Percentiles rank a stretch among this genome's conserved stretches.
Conservation (phyloP, 805 yeast species). For the Saturnispora dispora region DNA sequence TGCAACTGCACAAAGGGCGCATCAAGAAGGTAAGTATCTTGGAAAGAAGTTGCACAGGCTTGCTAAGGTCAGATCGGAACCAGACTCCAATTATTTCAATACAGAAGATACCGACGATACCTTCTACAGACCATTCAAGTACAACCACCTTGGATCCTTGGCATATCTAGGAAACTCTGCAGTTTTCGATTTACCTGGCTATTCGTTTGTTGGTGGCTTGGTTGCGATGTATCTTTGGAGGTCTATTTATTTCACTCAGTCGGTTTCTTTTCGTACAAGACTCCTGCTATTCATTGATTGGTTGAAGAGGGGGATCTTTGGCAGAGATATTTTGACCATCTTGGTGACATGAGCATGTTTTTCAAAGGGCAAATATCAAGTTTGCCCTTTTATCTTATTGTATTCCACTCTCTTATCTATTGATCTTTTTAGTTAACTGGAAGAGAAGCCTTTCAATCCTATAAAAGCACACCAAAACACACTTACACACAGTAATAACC, state of each 20-base stretch:
- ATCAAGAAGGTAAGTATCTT: conserved; percentile 82
- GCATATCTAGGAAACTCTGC: conserved; percentile 96
- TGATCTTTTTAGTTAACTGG: neutral
- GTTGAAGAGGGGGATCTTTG: conserved; percentile 79
- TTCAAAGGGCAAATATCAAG: neutral
- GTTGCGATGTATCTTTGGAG: conserved; percentile 95
- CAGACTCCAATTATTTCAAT: conserved; percentile 35
- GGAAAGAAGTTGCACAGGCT: conserved; percentile 60
- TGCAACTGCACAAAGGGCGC: conserved; percentile 96
- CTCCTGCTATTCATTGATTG: conserved; percentile 79
- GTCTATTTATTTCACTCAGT: conserved; percentile 87
- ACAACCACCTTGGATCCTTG: conserved; percentile 82
- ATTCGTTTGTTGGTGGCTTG: conserved; percentile 66
- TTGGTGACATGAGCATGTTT: conserved; percentile 1
- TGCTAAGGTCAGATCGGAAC: conserved; percentile 44
- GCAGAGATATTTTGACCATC: conserved; percentile 51
- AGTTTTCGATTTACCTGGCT: conserved; percentile 80
- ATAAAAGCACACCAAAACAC: neutral
- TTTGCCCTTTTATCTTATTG: neutral
- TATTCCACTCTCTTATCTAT: neutral
- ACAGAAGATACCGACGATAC: conserved; percentile 33
- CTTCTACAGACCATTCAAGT: conserved; percentile 54
- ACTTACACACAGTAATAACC: neutral
- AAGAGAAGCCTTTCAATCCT: neutral
- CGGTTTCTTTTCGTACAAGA: conserved; percentile 81